phyloP scores from a whole-genome alignment of 176 grass and related monocot genomes.

The Tillandsia fasciculata region DNA sequence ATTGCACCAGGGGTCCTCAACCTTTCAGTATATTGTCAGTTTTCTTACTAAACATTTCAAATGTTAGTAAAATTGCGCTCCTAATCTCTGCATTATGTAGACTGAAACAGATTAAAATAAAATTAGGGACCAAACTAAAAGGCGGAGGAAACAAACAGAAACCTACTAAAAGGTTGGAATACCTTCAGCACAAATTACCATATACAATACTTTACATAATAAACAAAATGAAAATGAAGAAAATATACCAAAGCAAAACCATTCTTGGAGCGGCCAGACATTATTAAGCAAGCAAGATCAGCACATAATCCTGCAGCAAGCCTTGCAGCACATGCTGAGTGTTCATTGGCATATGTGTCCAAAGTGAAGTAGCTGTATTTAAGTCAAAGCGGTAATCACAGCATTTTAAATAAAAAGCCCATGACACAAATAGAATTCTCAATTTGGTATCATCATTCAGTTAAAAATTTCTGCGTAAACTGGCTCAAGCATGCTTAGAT shows the following conservation, averaged over 20 bases:
- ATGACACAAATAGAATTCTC: too few species aligned
- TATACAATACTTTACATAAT: constrained; percentile 7
- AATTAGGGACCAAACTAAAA: not conserved
- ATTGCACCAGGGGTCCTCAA: too few species aligned
- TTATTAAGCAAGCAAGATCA: constrained; percentile 76
- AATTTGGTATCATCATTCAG: too few species aligned
- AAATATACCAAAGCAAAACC: constrained; percentile 90
- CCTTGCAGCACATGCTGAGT: constrained; percentile 84
- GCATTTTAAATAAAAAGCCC: constrained; percentile 10
- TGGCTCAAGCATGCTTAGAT: too few species aligned
- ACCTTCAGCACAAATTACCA: too few species aligned
- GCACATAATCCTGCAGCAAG: constrained; percentile 92
- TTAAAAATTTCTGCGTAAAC: too few species aligned
- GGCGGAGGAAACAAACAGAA: too few species aligned
- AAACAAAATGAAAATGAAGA: constrained; percentile 1
- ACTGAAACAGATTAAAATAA: constrained; percentile 8
- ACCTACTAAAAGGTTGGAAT: too few species aligned
- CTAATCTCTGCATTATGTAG: constrained; percentile 3
- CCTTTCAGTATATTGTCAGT: not conserved
- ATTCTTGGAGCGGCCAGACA: constrained; percentile 57
- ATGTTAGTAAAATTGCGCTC: not conserved
- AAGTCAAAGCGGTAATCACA: constrained; percentile 18
- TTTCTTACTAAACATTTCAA: not conserved
- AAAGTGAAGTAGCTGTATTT: constrained; percentile 88
- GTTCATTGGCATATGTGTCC: constrained; percentile 88